phyloP scores from a whole-genome alignment of 768 basidiomycete genomes.

The Hemileccinum impolitum region DNA sequence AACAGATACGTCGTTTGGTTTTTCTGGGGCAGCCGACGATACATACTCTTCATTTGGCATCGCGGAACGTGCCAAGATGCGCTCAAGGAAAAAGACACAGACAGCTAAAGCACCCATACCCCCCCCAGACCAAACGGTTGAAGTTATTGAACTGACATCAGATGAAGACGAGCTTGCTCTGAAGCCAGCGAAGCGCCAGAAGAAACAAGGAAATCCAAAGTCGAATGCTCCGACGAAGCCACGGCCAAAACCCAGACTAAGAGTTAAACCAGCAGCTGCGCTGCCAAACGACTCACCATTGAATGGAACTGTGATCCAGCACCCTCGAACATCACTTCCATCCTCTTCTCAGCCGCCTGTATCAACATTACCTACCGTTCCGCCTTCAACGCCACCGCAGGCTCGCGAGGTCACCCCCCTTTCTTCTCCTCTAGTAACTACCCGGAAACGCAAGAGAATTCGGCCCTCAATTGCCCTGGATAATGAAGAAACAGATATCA shows the following conservation, averaged over 20 bases:
- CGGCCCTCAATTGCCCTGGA: slow-evolving; percentile 5
- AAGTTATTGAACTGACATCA: slow-evolving; percentile 45
- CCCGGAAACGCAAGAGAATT: slow-evolving; percentile 27
- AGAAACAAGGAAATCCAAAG: slow-evolving; percentile 29
- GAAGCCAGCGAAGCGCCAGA: slow-evolving; percentile 29
- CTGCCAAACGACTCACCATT: slow-evolving; percentile 18
- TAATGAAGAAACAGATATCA: slow-evolving; percentile 16
- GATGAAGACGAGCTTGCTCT: slow-evolving; percentile 41
- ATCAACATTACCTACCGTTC: slow-evolving; percentile 29
- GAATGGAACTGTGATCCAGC: slow-evolving; percentile 4
- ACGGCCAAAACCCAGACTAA: slow-evolving; percentile 26
- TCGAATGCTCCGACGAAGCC: slow-evolving; percentile 24
- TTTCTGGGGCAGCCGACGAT: slow-evolving; percentile 15
- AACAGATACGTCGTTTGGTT: slow-evolving; percentile 6
- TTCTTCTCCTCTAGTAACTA: slow-evolving; percentile 21
- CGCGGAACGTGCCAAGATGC: slow-evolving; percentile 59
- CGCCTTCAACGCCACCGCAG: slow-evolving; percentile 22
- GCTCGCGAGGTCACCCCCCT: slow-evolving; percentile 22
- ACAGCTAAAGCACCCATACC: slow-evolving; percentile 12
- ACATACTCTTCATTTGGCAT: slow-evolving; percentile 35
- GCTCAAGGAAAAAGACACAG: slow-evolving; percentile 37
- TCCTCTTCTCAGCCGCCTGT: slow-evolving; percentile 33
- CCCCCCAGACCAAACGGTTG: slow-evolving; percentile 10
- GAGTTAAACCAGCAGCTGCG: slow-evolving; percentile 10
- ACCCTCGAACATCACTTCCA: slow-evolving; percentile 31